These are phyloP conservation scores for Cyclanthera cordifolia DNA, from an alignment of 306 rosid genomes.

Conservation along the genomic window DNA sequence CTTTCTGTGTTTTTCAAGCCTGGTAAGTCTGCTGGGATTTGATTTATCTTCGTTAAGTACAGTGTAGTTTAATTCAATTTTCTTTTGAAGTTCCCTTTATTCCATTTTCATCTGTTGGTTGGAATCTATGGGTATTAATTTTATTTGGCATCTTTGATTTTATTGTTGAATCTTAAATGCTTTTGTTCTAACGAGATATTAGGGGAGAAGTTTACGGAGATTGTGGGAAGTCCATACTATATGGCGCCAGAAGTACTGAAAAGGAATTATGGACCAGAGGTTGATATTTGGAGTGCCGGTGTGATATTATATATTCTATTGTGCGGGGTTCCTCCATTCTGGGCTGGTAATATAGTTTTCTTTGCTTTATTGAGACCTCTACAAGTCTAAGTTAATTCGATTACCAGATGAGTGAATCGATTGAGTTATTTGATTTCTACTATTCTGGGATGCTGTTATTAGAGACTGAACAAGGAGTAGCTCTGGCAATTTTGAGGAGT, in stretches of 20 bases:
- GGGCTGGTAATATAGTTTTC: constrained; percentile 16
- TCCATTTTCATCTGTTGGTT: too few relatives aligned
- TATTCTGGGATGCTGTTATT: constrained; percentile 16
- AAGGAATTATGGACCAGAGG: constrained; percentile 21
- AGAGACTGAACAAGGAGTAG: constrained; percentile 94
- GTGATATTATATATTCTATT: constrained; percentile 17
- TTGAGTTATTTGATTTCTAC: constrained; percentile 6
- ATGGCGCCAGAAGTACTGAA: constrained; percentile 24
- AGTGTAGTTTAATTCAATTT: neutral
- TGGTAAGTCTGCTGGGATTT: constrained; percentile 8
- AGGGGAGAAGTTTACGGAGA: constrained; percentile 19
- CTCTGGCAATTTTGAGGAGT: constrained; percentile 90
- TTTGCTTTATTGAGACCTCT: neutral
- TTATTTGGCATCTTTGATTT: neutral
- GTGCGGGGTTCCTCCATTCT: constrained; percentile 22
- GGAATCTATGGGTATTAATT: neutral
- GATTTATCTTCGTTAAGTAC: too few relatives aligned
- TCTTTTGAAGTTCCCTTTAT: neutral
- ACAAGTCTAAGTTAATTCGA: neutral
- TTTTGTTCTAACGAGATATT: neutral
- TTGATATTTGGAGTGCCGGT: constrained; percentile 22
- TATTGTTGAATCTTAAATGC: neutral
- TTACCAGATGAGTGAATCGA: neutral
- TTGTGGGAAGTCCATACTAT: constrained; percentile 22
- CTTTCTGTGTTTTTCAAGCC: constrained; percentile 22